Percentiles rank a stretch among this genome's conserved stretches.
phyloP scores from a whole-genome alignment of 805 yeast species.

The Candida chauliodis region DNA sequence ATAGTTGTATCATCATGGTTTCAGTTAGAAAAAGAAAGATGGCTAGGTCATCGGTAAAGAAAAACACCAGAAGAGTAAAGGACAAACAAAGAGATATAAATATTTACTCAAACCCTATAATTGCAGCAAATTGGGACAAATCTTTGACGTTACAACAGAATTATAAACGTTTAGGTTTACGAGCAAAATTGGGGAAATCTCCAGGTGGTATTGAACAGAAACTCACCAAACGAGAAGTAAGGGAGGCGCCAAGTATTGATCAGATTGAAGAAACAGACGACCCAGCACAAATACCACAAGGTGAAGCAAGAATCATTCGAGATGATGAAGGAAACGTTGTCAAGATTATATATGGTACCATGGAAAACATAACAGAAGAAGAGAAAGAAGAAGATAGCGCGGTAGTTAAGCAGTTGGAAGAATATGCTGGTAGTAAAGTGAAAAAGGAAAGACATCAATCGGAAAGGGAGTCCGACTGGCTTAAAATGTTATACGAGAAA shows the following conservation, averaged over 20 bases:
- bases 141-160: conserved; percentile 79
- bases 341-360: conserved; percentile 68
- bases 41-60: conserved; percentile 66
- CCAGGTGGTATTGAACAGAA: conserved; percentile 82
- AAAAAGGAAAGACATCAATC: conserved; percentile 55
- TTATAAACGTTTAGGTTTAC: conserved; percentile 76
- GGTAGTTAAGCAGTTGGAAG: conserved; percentile 70
- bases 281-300: conserved; percentile 65
- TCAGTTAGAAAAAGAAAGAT: conserved; percentile 85
- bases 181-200: conserved; percentile 57
- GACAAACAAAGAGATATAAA: conserved; percentile 67
- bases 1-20: conserved; percentile 46
- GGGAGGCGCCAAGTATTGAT: conserved; percentile 25
- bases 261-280: conserved; percentile 44
- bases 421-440: conserved; percentile 45
- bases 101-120: conserved; percentile 70
- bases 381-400: conserved; percentile 40
- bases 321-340: conserved; percentile 66
- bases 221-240: conserved; percentile 36
- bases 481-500: conserved; percentile 57
- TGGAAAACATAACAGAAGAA: conserved; percentile 24
- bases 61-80: conserved; percentile 66
- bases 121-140: conserved; percentile 89
- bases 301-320: conserved; percentile 73
- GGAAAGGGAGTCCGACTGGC: conserved; percentile 75